phyloP scores from a whole-genome alignment of 306 rosid genomes.

The Sesbania bispinosa region DNA sequence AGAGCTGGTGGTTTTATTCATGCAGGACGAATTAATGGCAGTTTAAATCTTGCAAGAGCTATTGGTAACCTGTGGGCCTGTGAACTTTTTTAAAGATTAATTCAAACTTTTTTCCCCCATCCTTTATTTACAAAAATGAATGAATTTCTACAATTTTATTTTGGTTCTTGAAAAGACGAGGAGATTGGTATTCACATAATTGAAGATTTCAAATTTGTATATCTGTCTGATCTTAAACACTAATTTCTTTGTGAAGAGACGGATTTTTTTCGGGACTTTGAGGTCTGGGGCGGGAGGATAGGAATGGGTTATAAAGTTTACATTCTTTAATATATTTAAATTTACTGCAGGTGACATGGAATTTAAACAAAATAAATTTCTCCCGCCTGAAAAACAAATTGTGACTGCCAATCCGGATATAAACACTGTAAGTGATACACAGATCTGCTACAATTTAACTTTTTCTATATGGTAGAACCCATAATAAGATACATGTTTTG shows the following conservation, averaged over 20 bases:
- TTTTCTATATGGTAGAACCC: conserved; percentile 9
- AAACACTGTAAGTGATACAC: conserved; percentile 53
- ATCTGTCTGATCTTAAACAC: background rate
- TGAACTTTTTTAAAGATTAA: conserved; percentile 11
- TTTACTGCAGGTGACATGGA: conserved; percentile 87
- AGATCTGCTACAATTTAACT: conserved; percentile 1
- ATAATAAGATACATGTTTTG: background rate
- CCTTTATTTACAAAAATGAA: background rate
- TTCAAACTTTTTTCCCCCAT: background rate
- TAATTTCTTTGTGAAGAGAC: background rate
- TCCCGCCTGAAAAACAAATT: conserved; percentile 79
- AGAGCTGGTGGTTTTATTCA: conserved; percentile 97
- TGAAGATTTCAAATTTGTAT: conserved; percentile 9
- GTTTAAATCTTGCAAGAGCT: conserved; percentile 96
- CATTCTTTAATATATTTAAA: conserved; percentile 25
- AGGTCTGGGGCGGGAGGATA: background rate
- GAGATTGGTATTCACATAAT: background rate
- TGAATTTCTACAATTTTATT: background rate
- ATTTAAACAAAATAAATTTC: conserved; percentile 85
- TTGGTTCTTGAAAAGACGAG: conserved; percentile 20
- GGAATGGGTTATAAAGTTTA: conserved; percentile 19
- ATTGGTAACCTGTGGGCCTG: conserved; percentile 52
- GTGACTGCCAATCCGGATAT: conserved; percentile 92
- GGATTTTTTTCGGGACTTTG: conserved; percentile 3
- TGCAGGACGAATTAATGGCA: conserved; percentile 96